phyloP scores from a whole-genome alignment of 2,329 filamentous ascomycete genomes.

The Aureobasidium sp. region DNA sequence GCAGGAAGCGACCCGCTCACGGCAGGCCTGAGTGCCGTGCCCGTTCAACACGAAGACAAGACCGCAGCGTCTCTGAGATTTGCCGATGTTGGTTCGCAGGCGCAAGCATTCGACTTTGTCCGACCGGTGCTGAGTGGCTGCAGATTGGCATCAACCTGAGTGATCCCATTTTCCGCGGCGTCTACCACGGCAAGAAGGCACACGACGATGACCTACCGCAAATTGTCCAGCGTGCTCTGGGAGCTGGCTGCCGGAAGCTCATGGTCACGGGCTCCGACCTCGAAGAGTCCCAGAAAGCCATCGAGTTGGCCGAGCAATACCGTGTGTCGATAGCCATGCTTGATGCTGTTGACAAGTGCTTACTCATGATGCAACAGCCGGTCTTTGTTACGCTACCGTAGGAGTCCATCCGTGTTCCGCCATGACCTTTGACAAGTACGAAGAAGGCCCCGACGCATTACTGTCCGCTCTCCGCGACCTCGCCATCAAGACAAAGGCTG shows the following conservation, averaged over 20 bases:
- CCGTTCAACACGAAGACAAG: constrained; percentile 10
- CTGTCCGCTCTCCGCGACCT: constrained; percentile 55
- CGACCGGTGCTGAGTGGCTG: constrained; percentile 10
- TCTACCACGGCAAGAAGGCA: constrained; percentile 69
- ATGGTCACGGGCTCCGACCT: constrained; percentile 91
- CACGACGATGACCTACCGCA: constrained; percentile 66
- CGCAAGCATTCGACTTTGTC: constrained; percentile 1
- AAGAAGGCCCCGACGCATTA: constrained; percentile 47
- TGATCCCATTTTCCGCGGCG: constrained; percentile 79
- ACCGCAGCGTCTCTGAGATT: constrained; percentile 20
- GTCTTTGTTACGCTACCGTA: constrained; percentile 77
- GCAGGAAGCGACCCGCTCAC: constrained; percentile 18
- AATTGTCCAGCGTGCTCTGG: constrained; percentile 67
- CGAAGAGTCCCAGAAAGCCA: constrained; percentile 62
- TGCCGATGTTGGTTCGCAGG: constrained; percentile 34
- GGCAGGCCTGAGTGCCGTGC: constrained; percentile 18
- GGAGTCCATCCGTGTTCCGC: constrained; percentile 91
- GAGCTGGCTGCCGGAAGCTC: constrained; percentile 77
- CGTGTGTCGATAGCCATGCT: constrained; percentile 43
- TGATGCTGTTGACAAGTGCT: not conserved
- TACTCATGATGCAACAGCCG: constrained; percentile 46
- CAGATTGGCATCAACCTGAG: constrained; percentile 91
- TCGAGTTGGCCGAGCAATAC: constrained; percentile 64
- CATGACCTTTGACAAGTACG: constrained; percentile 60
- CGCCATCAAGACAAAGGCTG: constrained; percentile 49